A percentile compares a stretch with the other conserved stretches of the same genome.
These are phyloP conservation scores for Colletotrichum sojae DNA, from an alignment of 2,329 filamentous ascomycete species.

Conservation along the genomic window DNA sequence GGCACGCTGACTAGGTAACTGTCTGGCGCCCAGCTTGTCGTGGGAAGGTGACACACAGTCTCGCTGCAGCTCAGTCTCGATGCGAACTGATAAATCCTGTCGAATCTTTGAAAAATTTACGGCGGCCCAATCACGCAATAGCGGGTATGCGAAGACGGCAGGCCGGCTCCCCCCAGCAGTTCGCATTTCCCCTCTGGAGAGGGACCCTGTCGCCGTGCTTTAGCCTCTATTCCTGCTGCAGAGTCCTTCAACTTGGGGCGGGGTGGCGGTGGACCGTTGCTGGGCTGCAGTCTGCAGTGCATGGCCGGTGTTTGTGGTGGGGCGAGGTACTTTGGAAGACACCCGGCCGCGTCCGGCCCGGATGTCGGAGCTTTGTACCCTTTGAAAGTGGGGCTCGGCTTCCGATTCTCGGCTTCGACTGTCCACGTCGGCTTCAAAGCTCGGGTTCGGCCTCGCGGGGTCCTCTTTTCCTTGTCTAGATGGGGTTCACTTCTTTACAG, in stretches of 20 bases:
- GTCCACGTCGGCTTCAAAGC: too few relatives aligned
- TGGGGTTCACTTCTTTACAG: too few relatives aligned
- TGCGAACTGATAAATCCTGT: not conserved
- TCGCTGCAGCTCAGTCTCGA: not conserved
- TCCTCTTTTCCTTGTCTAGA: too few relatives aligned
- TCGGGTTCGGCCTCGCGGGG: too few relatives aligned
- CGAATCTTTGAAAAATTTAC: not conserved
- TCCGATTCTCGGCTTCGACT: not conserved
- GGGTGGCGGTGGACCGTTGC: too few relatives aligned
- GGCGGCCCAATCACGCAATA: constrained; percentile 32
- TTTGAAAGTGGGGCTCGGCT: not conserved
- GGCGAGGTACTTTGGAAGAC: not conserved
- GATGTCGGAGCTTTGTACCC: not conserved
- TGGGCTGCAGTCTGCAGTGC: not conserved
- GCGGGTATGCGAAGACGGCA: constrained; percentile 31
- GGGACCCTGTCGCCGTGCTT: too few relatives aligned
- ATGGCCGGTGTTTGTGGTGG: too few relatives aligned
- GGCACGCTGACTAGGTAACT: not conserved
- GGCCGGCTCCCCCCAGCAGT: not conserved
- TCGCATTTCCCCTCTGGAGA: not conserved
- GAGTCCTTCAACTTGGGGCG: too few relatives aligned
- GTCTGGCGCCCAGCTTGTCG: too few relatives aligned
- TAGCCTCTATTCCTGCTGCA: too few relatives aligned
- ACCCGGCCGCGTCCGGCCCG: not conserved
- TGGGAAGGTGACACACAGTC: not conserved